Conservation (phyloP, 768 basidiomycete species). For the Tephrocybe rancida region DNA sequence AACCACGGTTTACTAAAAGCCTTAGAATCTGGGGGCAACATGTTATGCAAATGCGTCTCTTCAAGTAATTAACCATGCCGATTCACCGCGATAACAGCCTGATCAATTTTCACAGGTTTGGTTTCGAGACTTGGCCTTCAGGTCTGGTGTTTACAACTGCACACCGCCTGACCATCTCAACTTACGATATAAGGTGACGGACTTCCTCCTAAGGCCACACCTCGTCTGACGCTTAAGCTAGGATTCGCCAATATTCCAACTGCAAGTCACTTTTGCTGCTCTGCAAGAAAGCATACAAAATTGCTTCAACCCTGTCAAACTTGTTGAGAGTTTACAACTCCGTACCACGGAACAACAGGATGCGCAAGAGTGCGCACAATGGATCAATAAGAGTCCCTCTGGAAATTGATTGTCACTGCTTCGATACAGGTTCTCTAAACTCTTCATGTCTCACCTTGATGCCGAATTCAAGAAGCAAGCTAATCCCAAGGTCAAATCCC, state of each 20-base stretch:
- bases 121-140: slow-evolving; percentile 85
- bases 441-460: slow-evolving; percentile 90
- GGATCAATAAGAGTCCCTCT: neutral
- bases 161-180: slow-evolving; percentile 55
- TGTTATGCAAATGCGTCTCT: slow-evolving; percentile 97
- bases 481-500: slow-evolving; percentile 57
- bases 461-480: slow-evolving; percentile 85
- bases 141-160: slow-evolving; percentile 82
- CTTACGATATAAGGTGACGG: slow-evolving; percentile 38
- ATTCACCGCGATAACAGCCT: neutral
- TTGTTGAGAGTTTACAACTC: slow-evolving; percentile 84
- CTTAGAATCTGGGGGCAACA: slow-evolving; percentile 94
- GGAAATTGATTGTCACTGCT: neutral
- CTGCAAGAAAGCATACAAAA: slow-evolving; percentile 72
- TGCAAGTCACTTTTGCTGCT: slow-evolving; percentile 83
- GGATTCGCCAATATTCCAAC: slow-evolving; percentile 80
- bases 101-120: slow-evolving; percentile 63
- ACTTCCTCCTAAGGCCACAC: neutral
- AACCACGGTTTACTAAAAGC: neutral
- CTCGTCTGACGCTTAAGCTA: slow-evolving; percentile 25
- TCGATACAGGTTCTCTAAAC: slow-evolving; percentile 81
- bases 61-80: slow-evolving; percentile 53
- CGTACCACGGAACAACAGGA: slow-evolving; percentile 91
- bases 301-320: slow-evolving; percentile 81
- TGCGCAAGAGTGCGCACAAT: slow-evolving; percentile 80